Evolutionary conservation across 257 asterid species (phyloP).

Genomic region (Echites panduratus): DNA sequence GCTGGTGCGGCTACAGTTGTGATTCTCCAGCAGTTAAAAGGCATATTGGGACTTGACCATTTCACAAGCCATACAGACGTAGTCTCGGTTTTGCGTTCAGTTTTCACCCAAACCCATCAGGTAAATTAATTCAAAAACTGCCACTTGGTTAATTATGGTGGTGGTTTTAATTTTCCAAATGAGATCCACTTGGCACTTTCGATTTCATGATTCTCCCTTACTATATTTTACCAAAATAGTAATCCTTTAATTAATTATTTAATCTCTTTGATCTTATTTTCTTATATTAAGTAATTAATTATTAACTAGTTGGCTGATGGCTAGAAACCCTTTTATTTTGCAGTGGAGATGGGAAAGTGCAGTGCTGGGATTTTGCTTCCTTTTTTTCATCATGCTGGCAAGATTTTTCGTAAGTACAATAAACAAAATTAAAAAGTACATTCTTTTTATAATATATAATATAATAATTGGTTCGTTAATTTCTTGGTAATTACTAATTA

Average conservation of each 20-base stretch:
- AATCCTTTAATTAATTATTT: no score
- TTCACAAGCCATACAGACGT: slow-evolving; percentile 75
- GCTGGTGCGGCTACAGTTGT: slow-evolving; percentile 88
- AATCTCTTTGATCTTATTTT: no score
- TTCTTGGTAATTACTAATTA: no score
- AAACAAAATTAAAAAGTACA: no score
- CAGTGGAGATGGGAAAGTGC: slow-evolving; percentile 99
- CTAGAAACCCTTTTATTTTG: slow-evolving; percentile 12
- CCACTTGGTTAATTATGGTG: no score
- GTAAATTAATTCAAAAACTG: no score
- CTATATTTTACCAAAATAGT: no score
- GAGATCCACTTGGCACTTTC: no score
- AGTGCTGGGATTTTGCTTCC: slow-evolving; percentile 73
- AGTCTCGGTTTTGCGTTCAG: slow-evolving; percentile 67
- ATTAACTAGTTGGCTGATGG: neutral
- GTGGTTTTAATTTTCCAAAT: no score
- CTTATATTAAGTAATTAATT: neutral
- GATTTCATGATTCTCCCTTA: no score
- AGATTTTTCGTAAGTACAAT: slow-evolving; percentile 65
- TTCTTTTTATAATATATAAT: no score
- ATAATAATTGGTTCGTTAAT: no score
- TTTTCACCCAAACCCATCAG: slow-evolving; percentile 71
- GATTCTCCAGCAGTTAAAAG: slow-evolving; percentile 47
- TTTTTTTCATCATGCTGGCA: slow-evolving; percentile 74
- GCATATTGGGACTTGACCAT: slow-evolving; percentile 68